phyloP scores from a whole-genome alignment of 805 yeast species.

The Candida takata region DNA sequence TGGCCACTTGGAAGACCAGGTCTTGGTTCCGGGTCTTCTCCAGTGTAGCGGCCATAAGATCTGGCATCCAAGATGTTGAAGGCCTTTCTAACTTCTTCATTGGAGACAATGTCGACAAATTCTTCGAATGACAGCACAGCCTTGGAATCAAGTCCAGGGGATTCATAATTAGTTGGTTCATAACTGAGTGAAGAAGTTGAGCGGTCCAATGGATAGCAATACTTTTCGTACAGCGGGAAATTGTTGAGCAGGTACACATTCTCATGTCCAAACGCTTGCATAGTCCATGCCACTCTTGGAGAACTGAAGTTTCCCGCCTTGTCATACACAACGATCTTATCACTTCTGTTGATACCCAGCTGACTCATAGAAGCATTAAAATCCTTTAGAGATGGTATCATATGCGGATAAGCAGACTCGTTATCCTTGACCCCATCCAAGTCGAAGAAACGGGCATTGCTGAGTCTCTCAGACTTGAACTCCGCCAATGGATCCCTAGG shows the following conservation, averaged over 20 bases:
- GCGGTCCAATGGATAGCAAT: constrained; percentile 39
- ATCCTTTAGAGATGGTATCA: constrained; percentile 61
- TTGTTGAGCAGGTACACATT: constrained; percentile 66
- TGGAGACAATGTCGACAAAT: constrained; percentile 48
- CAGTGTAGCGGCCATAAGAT: constrained; percentile 65
- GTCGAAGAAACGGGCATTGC: constrained; percentile 68
- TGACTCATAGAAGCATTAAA: constrained; percentile 48
- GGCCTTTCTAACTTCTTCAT: constrained; percentile 35
- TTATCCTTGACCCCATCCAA: constrained; percentile 62
- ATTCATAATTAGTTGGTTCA: constrained; percentile 26
- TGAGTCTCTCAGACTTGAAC: constrained; percentile 51
- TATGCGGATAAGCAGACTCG: constrained; percentile 72
- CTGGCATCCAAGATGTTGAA: constrained; percentile 78
- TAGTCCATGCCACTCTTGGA: constrained; percentile 91
- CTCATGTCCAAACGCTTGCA: constrained; percentile 71
- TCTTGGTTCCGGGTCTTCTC: constrained; percentile 82
- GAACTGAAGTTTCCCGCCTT: constrained; percentile 77
- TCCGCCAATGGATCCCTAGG: constrained; percentile 56
- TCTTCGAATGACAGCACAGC: constrained; percentile 66
- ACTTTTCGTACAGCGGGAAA: constrained; percentile 43
- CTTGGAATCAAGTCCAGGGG: constrained; percentile 31
- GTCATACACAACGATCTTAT: constrained; percentile 76
- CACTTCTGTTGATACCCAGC: constrained; percentile 50
- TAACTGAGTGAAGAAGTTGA: constrained; percentile 9
- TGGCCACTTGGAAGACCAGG: constrained; percentile 87